These are phyloP conservation scores for Rosa hybrid DNA, from an alignment of 331 rosid species.

Conservation along the genomic window DNA sequence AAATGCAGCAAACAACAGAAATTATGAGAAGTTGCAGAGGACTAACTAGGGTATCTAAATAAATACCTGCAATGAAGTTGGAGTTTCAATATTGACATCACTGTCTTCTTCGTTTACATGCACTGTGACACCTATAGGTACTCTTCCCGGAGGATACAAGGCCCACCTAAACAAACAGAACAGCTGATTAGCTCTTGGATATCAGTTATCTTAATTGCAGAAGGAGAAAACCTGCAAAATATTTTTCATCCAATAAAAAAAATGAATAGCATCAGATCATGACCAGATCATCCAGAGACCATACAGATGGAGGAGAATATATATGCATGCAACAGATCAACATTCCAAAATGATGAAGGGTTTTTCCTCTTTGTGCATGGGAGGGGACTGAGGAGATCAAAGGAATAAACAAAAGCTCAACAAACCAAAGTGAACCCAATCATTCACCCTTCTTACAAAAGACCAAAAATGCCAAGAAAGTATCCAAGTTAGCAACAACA, in stretches of 20 bases:
- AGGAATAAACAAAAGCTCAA: not conserved
- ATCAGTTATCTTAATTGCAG: constrained; percentile 28
- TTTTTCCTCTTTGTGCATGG: not conserved
- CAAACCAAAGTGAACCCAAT: not conserved
- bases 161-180: constrained; percentile 81
- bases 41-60: constrained; percentile 17
- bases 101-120: constrained; percentile 96
- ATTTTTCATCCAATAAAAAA: not conserved
- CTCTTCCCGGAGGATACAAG: constrained; percentile 97
- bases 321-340: too few relatives aligned
- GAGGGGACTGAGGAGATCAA: not conserved
- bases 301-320: constrained; percentile 14
- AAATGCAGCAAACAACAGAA: constrained; percentile 10
- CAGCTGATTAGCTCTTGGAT: constrained; percentile 27
- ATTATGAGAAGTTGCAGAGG: constrained; percentile 19
- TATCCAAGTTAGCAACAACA: not conserved
- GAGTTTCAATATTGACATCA: constrained; percentile 81
- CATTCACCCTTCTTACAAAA: not conserved
- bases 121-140: constrained; percentile 91
- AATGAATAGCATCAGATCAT: constrained; percentile 7
- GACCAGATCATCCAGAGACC: constrained; percentile 14
- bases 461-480: not conserved
- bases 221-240: constrained; percentile 8
- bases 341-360: too few relatives aligned
- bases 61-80: constrained; percentile 88